Evolutionary conservation across 108 stramenopile species (phyloP).

Genomic region (Thalassiosira profunda): DNA sequence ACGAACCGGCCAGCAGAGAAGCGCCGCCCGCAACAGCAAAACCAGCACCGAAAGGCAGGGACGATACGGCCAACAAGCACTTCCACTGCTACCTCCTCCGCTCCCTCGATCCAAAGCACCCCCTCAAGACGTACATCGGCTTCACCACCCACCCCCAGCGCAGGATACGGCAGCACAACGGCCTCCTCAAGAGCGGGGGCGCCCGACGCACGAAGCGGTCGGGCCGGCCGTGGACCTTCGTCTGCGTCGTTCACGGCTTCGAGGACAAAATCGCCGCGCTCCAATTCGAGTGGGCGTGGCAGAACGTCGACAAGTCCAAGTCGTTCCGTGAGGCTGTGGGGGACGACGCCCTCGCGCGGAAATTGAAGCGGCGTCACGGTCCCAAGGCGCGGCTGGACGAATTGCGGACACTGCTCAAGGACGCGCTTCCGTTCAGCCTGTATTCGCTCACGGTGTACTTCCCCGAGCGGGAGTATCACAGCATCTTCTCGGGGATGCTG

Average conservation of each 20-base stretch:
- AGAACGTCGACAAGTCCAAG: constrained; percentile 60
- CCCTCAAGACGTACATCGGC: constrained; percentile 54
- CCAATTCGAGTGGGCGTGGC: constrained; percentile 91
- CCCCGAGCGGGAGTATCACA: constrained; percentile 25
- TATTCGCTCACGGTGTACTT: constrained; percentile 41
- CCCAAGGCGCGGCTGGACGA: constrained; percentile 43
- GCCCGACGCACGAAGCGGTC: constrained; percentile 65
- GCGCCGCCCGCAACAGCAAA: no score
- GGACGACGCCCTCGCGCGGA: constrained; percentile 43
- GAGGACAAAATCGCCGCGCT: constrained; percentile 63
- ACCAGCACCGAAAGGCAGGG: no score
- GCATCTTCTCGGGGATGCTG: constrained; percentile 29
- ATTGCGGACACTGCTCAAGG: constrained; percentile 40
- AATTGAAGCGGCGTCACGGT: constrained; percentile 39
- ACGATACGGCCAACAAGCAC: constrained; percentile 29
- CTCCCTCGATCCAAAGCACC: constrained; percentile 48
- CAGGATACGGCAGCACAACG: constrained; percentile 80
- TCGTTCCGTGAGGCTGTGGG: constrained; percentile 60
- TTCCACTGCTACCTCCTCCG: constrained; percentile 64
- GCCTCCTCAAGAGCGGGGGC: constrained; percentile 68
- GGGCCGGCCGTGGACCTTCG: constrained; percentile 79
- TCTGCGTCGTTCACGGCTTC: constrained; percentile 65
- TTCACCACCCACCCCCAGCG: constrained; percentile 63
- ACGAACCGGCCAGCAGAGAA: no score
- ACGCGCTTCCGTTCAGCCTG: constrained; percentile 37